Evolutionary conservation across 768 basidiomycete species (phyloP).

Genomic region (Mrakia frigida): DNA sequence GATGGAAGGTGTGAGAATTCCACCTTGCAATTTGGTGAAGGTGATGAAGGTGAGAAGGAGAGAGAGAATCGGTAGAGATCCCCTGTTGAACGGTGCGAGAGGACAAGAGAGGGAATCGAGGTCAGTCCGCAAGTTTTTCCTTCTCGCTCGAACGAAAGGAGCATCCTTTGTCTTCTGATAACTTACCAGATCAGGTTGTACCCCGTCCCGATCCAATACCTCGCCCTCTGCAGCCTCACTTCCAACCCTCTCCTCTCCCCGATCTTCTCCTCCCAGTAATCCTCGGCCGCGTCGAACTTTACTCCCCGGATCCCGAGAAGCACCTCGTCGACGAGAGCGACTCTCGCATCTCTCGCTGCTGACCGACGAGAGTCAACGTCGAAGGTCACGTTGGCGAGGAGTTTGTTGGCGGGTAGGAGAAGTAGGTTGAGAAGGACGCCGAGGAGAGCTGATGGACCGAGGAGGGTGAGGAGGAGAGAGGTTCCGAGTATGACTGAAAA

Average conservation of each 20-base stretch:
- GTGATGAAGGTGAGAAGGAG: constrained; percentile 18
- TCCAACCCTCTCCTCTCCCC: constrained; percentile 18
- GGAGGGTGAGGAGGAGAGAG: constrained; percentile 12
- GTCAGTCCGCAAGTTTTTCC: not conserved
- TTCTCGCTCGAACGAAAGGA: not conserved
- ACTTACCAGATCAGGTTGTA: constrained; percentile 30
- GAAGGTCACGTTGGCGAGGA: constrained; percentile 22
- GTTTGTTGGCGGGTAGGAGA: constrained; percentile 23
- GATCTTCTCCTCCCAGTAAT: constrained; percentile 22
- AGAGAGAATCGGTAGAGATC: constrained; percentile 17
- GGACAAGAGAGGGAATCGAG: not conserved
- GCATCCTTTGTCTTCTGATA: too few relatives aligned
- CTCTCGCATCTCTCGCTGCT: constrained; percentile 11
- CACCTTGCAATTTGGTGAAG: constrained; percentile 18
- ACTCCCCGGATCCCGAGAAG: constrained; percentile 19
- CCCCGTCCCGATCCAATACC: constrained; percentile 20
- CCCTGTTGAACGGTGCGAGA: not conserved
- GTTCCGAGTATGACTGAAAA: constrained; percentile 22
- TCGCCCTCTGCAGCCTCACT: constrained; percentile 16
- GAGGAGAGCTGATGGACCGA: constrained; percentile 18
- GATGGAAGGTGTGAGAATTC: constrained; percentile 64
- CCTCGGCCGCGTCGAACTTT: constrained; percentile 25
- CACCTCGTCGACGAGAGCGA: constrained; percentile 29
- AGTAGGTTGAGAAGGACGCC: constrained; percentile 21
- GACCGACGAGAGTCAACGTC: constrained; percentile 14